Evolutionary conservation across 306 rosid genomes (phyloP).

Genomic region (Clitoria ternatea): DNA sequence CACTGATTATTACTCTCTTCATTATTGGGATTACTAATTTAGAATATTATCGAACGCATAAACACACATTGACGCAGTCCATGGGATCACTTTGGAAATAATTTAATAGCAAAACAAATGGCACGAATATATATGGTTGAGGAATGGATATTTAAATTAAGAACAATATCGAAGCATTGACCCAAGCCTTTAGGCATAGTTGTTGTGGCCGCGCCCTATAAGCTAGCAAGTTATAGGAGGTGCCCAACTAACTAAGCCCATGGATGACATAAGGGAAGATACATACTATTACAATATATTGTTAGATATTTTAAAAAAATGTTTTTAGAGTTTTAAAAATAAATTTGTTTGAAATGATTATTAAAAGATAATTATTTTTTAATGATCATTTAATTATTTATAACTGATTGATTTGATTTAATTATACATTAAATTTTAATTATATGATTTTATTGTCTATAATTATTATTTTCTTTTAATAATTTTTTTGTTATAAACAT

Average conservation of each 20-base stretch:
- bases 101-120: conserved; percentile 18
- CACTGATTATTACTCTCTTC: conserved; percentile 24
- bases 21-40: conserved; percentile 38
- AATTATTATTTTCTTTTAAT: too few relatives aligned
- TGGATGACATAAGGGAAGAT: too few relatives aligned
- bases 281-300: too few relatives aligned
- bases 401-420: too few relatives aligned
- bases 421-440: too few relatives aligned
- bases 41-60: conserved; percentile 26
- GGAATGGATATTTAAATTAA: conserved; percentile 1
- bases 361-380: too few relatives aligned
- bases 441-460: too few relatives aligned
- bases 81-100: conserved; percentile 36
- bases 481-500: too few relatives aligned
- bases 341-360: too few relatives aligned
- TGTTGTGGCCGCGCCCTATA: conserved; percentile 25
- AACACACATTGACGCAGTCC: conserved; percentile 23
- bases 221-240: not conserved
- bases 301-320: not conserved
- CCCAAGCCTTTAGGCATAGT: conserved; percentile 20
- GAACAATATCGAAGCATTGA: conserved; percentile 30
- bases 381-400: too few relatives aligned
- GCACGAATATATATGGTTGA: conserved; percentile 11
- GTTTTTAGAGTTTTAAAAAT: not conserved
- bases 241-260: too few relatives aligned